phyloP scores from a whole-genome alignment of 164 flowering plant genomes.

The Aristolochia californica region DNA sequence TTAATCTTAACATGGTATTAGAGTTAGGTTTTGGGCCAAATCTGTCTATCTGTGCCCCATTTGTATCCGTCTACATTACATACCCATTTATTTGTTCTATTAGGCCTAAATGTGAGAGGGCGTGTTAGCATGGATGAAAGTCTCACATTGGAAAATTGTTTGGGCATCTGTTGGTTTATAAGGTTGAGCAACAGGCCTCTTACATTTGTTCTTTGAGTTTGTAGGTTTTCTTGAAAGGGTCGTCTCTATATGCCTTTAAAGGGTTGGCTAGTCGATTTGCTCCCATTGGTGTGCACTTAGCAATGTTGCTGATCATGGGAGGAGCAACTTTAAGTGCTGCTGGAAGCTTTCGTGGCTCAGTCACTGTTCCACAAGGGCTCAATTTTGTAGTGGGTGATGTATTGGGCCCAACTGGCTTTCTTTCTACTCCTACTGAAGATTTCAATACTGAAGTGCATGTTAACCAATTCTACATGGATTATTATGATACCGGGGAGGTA shows the following conservation, averaged over 20 bases:
- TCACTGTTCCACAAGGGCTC: constrained; percentile 93
- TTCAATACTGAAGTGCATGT: constrained; percentile 94
- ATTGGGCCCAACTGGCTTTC: constrained; percentile 66
- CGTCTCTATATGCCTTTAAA: constrained; percentile 81
- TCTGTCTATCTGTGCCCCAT: too few relatives aligned
- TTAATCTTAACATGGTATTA: too few relatives aligned
- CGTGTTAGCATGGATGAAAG: too few relatives aligned
- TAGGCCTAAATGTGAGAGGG: too few relatives aligned
- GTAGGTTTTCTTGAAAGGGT: constrained; percentile 85
- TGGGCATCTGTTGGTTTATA: too few relatives aligned
- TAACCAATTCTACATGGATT: constrained; percentile 85
- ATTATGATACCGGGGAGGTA: constrained; percentile 57
- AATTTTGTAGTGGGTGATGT: constrained; percentile 91
- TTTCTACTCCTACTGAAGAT: constrained; percentile 67
- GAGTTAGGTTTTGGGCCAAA: too few relatives aligned
- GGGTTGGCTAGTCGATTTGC: constrained; percentile 93
- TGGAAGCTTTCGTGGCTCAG: constrained; percentile 88
- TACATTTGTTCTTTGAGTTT: background rate
- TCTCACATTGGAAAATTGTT: too few relatives aligned
- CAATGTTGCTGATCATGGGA: constrained; percentile 86
- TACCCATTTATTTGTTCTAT: too few relatives aligned
- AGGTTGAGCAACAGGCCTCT: too few relatives aligned
- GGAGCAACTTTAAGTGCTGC: constrained; percentile 89
- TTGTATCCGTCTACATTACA: too few relatives aligned
- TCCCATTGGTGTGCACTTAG: constrained; percentile 90